Evolutionary conservation across 192 early-diverging fungal species (phyloP).

Genomic region (Spizellomyces sp.): DNA sequence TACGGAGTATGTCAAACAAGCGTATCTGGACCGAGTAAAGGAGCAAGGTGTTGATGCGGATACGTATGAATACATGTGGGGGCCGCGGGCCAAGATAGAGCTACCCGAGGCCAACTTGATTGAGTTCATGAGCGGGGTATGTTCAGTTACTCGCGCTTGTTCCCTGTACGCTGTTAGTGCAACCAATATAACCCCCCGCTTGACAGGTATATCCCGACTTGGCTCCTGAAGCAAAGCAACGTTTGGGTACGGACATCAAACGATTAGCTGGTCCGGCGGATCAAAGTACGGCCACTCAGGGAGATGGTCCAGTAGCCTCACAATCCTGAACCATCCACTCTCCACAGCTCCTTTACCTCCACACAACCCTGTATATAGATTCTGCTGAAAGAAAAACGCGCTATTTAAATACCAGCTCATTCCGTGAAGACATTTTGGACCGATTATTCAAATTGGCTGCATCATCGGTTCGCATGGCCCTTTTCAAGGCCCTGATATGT

Average conservation of each 20-base stretch:
- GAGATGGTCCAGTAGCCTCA: no score
- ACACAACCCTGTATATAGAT: no score
- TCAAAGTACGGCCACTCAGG: no score
- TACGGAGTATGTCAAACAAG: constrained; percentile 46
- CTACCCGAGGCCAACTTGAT: constrained; percentile 54
- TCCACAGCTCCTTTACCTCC: no score
- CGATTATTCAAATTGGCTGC: no score
- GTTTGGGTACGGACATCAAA: constrained; percentile 24
- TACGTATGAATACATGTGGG: constrained; percentile 56
- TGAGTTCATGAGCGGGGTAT: constrained; percentile 58
- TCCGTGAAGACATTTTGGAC: no score
- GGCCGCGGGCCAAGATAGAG: constrained; percentile 63
- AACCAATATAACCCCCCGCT: not conserved
- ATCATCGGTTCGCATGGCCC: no score
- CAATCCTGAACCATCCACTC: no score
- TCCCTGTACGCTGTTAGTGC: not conserved
- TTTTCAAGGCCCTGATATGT: no score
- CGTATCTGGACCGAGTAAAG: constrained; percentile 53
- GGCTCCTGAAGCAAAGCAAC: not conserved
- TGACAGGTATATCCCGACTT: constrained; percentile 25
- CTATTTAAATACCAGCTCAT: no score
- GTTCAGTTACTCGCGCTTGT: constrained; percentile 1
- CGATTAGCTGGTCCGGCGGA: constrained; percentile 11
- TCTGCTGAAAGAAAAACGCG: no score
- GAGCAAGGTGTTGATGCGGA: constrained; percentile 23